Evolutionary conservation across 176 grass and related monocot genomes (phyloP).

Genomic region (Oryza nivara): DNA sequence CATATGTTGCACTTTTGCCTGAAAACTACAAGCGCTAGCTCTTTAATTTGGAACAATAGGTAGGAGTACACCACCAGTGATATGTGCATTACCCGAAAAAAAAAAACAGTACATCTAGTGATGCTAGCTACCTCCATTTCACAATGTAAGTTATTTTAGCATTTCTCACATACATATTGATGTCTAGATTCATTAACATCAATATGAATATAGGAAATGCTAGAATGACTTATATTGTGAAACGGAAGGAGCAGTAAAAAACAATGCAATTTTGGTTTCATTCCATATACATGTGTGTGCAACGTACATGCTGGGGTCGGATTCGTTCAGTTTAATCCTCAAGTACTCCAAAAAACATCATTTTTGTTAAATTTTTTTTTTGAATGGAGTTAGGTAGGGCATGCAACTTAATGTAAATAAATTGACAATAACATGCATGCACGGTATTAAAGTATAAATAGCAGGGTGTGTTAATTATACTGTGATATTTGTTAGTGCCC

Average conservation of each 20-base stretch:
- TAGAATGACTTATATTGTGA: too few relatives aligned
- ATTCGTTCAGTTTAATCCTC: not conserved
- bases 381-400: too few relatives aligned
- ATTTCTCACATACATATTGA: too few relatives aligned
- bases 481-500: not conserved
- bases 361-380: not conserved
- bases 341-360: too few relatives aligned
- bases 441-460: too few relatives aligned
- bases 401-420: too few relatives aligned
- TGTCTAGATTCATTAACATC: too few relatives aligned
- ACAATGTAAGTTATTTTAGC: too few relatives aligned
- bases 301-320: not conserved
- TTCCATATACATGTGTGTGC: not conserved
- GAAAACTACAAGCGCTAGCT: not conserved
- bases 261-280: not conserved
- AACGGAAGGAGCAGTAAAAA: not conserved
- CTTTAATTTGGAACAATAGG: not conserved
- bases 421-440: too few relatives aligned
- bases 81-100: not conserved
- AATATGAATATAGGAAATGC: too few relatives aligned
- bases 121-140: too few relatives aligned
- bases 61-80: not conserved
- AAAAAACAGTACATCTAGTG: not conserved
- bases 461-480: too few relatives aligned
- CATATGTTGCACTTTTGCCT: slow-evolving; percentile 18